Conservation (phyloP, 805 yeast species). For the Myxozyma kluyveri region DNA sequence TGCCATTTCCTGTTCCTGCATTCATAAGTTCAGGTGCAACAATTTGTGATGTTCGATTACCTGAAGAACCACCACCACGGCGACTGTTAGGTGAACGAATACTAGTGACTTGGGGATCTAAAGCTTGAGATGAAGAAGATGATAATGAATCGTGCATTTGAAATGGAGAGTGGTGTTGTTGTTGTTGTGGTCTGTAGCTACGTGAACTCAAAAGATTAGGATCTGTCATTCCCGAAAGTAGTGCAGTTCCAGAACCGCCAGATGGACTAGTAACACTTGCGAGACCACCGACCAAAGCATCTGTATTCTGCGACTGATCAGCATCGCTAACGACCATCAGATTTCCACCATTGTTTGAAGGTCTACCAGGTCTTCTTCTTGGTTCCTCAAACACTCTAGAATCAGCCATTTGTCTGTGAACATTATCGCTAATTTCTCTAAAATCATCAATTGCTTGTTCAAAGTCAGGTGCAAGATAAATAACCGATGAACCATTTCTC, state of each 20-base stretch:
- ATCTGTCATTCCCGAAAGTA: background rate
- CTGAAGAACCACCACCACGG: background rate
- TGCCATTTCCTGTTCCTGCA: background rate
- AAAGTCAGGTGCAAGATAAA: background rate
- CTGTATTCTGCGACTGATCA: background rate
- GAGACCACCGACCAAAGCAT: background rate
- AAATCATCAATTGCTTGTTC: background rate
- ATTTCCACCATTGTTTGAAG: background rate
- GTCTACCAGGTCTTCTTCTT: background rate
- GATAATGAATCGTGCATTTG: background rate
- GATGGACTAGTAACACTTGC: background rate
- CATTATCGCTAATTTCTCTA: background rate
- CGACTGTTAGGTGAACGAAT: background rate
- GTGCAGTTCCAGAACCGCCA: background rate
- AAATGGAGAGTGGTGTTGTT: background rate
- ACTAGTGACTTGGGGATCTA: background rate
- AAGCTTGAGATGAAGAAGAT: background rate
- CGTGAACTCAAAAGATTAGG: background rate
- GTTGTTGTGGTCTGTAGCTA: background rate
- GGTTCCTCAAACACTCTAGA: background rate
- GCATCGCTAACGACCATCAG: too few species aligned
- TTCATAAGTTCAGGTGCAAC: background rate
- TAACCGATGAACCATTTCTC: background rate
- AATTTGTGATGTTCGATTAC: background rate
- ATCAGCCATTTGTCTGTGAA: background rate